Percentiles rank a stretch among this genome's conserved stretches.
phyloP scores from a whole-genome alignment of 169 alveolate species.

The Babesia bovis region DNA sequence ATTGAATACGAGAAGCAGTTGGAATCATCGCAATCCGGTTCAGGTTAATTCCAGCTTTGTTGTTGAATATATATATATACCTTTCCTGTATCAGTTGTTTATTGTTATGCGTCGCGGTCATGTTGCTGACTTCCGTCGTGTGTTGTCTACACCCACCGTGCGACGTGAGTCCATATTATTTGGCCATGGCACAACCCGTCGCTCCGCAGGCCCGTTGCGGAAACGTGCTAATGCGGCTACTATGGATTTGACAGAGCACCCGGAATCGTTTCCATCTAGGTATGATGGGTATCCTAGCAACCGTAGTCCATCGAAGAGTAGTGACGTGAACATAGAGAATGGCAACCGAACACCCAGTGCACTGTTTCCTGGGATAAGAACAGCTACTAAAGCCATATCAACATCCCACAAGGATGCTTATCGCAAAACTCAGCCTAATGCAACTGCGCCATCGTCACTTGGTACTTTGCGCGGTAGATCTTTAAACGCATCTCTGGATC shows the following conservation, averaged over 20 bases:
- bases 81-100: not conserved
- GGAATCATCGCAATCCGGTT: not conserved
- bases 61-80: not conserved
- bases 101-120: slow-evolving; percentile 31
- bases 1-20: slow-evolving; percentile 30
- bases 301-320: no score
- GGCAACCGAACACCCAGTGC: no score
- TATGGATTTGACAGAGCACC: slow-evolving; percentile 8
- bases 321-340: no score
- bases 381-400: no score
- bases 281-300: no score
- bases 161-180: slow-evolving; percentile 11
- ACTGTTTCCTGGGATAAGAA: no score
- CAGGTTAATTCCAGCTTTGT: not conserved
- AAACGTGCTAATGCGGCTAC: not conserved
- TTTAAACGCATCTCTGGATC: slow-evolving; percentile 29
- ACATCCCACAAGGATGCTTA: no score
- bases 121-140: slow-evolving; percentile 18
- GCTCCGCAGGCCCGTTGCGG: no score
- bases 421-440: no score
- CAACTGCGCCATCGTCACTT: no score
- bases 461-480: no score
- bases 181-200: not conserved
- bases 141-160: slow-evolving; percentile 22
- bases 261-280: slow-evolving; percentile 6